Base-by-base conservation (phyloP, 2,329 filamentous ascomycete species). In the Trichoderma pleuroti region DNA sequence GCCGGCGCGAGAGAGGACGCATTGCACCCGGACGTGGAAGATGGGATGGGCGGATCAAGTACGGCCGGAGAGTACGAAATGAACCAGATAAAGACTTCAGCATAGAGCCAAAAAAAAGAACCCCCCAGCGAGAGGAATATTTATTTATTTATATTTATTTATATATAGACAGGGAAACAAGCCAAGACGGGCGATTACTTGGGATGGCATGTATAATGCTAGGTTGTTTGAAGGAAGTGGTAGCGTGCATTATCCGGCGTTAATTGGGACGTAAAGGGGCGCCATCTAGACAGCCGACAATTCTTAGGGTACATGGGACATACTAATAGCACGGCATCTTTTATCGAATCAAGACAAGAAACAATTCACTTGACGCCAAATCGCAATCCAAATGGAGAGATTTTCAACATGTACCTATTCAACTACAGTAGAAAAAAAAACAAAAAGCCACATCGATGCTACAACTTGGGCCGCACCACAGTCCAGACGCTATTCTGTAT, bases 1-100 rank as follows among this genome's bases (percentile, higher is more conserved):
- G 77, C 71, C 11, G 73, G 73, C 7, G 74, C 71, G 16, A 73
- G 71, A 52, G 75, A 75, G 46, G 73, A 75, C 24, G 76, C 74
- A 0, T 72, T 70, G 59, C 68, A 71, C n/a, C 75, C 62, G 1
- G 75, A 75, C 14, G 80, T 84, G 42, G 85, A 85, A 70, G 86
- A 86, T 70, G 65, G 54, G 2, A 82, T 84, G 75, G 72, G 52
- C 6, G 71, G 63, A 24, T 67, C 56, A 0, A 70, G 67, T 39
- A 21, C 21, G 3, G 87, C 85, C 6, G 87, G 86, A 14, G 87
- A 88, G 72, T 92, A 92, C 79, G 90, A 92, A 79, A 91, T 92
- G 88, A 86, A 87, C 11, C 82, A 83, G 52, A 82, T 89, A 76
- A 85, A 85, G 63, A 32, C 42, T 21, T 56, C 61, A 57, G 39